phyloP scores from a whole-genome alignment of 169 alveolate genomes.

The Plasmodium chabaudi region DNA sequence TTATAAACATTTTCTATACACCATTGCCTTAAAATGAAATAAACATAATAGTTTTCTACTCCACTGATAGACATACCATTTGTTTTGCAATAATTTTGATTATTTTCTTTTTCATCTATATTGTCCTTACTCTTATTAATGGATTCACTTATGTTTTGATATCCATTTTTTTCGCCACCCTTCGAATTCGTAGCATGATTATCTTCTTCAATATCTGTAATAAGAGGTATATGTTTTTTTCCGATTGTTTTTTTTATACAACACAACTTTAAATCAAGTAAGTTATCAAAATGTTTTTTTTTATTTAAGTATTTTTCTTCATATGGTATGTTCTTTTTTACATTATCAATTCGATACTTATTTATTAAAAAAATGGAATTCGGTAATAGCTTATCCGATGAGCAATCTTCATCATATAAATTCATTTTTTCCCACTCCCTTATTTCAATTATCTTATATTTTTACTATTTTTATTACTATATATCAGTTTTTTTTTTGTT shows the following conservation, averaged over 20 bases:
- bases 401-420: background rate
- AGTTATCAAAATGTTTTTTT: constrained; percentile 25
- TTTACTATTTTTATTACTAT: too few species aligned
- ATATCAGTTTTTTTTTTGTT: too few species aligned
- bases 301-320: constrained; percentile 65
- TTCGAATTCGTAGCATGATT: background rate
- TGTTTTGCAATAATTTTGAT: background rate
- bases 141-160: background rate
- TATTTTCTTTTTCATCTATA: background rate
- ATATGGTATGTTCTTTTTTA: constrained; percentile 40
- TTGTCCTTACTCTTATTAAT: background rate
- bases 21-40: constrained; percentile 53
- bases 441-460: background rate
- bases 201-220: background rate
- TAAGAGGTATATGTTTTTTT: background rate
- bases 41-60: constrained; percentile 14
- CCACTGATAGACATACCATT: too few species aligned
- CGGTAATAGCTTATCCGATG: constrained; percentile 22
- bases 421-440: constrained; percentile 14
- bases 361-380: constrained; percentile 27
- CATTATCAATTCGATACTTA: constrained; percentile 23
- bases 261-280: constrained; percentile 50
- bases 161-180: background rate
- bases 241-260: constrained; percentile 6
- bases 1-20: background rate